These are phyloP conservation scores for Lobosporangium transversale DNA, from an alignment of 192 early-diverging fungal species.

Conservation along the genomic window DNA sequence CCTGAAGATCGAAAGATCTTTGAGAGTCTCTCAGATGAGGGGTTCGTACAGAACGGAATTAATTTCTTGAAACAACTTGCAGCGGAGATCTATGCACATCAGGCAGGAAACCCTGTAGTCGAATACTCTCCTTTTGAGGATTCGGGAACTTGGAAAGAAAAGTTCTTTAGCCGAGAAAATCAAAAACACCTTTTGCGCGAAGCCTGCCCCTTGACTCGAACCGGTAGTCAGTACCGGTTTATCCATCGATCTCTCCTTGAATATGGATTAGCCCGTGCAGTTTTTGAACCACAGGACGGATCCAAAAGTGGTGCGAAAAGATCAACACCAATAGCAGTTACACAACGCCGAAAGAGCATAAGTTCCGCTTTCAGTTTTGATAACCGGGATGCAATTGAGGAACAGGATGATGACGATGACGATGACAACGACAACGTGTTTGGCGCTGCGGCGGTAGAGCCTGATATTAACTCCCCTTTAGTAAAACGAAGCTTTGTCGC, in stretches of 20 bases:
- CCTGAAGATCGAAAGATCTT: neutral
- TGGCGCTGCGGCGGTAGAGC: no score
- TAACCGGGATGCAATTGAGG: neutral
- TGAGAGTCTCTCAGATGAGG: conserved; percentile 1
- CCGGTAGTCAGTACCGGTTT: neutral
- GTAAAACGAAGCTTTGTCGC: neutral
- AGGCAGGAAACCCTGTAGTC: conserved; percentile 7
- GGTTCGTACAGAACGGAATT: conserved; percentile 1
- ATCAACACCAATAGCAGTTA: neutral
- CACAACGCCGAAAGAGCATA: conserved; percentile 1
- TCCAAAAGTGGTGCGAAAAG: neutral
- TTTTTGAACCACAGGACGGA: neutral
- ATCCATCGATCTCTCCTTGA: no score
- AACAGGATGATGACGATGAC: neutral
- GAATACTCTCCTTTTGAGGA: neutral
- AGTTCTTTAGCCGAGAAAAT: neutral
- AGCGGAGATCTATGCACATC: neutral
- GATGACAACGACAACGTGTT: no score
- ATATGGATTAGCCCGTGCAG: neutral
- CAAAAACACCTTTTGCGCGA: neutral
- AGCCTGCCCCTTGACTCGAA: neutral
- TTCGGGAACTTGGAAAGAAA: conserved; percentile 1
- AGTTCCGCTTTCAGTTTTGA: conserved; percentile 11
- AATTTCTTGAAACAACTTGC: conserved; percentile 8
- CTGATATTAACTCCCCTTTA: neutral